These are phyloP conservation scores for Moniliophthora roreri DNA, from an alignment of 1,284 basidiomycete genomes.

Conservation along the genomic window DNA sequence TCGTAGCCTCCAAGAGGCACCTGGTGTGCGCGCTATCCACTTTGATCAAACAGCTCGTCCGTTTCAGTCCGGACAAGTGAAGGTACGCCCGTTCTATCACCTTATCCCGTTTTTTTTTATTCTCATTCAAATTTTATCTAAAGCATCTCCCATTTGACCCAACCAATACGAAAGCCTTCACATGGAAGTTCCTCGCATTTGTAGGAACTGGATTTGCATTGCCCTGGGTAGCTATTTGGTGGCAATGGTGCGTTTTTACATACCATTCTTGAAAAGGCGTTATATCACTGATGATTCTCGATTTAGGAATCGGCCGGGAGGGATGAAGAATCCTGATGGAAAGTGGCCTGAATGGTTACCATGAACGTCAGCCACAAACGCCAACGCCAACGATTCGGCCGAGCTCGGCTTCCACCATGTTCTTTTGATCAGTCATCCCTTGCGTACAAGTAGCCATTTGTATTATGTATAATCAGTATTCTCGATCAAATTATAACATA, in stretches of 20 bases:
- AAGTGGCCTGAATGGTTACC: not conserved
- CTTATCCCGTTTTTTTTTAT: not conserved
- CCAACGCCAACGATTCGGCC: no score
- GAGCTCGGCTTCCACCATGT: no score
- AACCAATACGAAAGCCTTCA: constrained; percentile 26
- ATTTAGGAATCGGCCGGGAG: not conserved
- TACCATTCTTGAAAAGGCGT: not conserved
- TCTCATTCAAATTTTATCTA: constrained; percentile 5
- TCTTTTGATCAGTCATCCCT: no score
- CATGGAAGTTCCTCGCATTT: constrained; percentile 27
- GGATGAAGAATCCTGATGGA: not conserved
- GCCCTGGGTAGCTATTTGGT: constrained; percentile 33
- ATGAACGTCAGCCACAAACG: not conserved
- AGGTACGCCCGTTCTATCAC: not conserved
- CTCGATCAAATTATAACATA: no score
- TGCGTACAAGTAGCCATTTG: no score
- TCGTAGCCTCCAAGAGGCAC: no score
- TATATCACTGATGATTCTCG: not conserved
- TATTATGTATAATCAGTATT: no score
- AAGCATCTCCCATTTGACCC: constrained; percentile 30
- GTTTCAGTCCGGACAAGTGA: no score
- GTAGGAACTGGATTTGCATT: constrained; percentile 31
- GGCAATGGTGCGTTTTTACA: constrained; percentile 24
- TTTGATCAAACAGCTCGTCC: no score
- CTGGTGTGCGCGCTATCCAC: no score